These are phyloP conservation scores for Grifola frondosa DNA, from an alignment of 1,284 basidiomycete genomes.

Conservation along the genomic window DNA sequence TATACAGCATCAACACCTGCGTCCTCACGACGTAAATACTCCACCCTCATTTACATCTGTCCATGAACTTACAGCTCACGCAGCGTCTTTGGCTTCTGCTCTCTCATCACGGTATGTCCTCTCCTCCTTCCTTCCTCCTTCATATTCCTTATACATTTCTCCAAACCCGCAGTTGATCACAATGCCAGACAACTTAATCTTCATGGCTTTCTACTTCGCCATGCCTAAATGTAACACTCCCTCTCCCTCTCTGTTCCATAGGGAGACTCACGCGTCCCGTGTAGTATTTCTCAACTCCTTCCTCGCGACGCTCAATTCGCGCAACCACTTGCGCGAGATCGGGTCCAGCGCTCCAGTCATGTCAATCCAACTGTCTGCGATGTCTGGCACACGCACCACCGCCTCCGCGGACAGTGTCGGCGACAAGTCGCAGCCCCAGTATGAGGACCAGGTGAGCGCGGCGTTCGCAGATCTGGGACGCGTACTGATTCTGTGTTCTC, in stretches of 20 bases:
- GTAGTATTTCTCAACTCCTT: background rate
- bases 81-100: background rate
- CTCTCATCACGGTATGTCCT: background rate
- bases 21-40: constrained; percentile 3
- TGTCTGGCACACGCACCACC: too few species aligned
- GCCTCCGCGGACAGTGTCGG: too few species aligned
- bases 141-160: too few species aligned
- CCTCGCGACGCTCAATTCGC: background rate
- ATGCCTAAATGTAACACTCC: background rate
- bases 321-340: background rate
- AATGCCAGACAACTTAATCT: background rate
- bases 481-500: too few species aligned
- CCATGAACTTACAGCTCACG: background rate
- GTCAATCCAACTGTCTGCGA: too few species aligned
- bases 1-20: constrained; percentile 5
- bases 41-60: background rate
- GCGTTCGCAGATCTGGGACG: too few species aligned
- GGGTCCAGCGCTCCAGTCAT: too few species aligned
- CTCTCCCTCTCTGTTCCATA: background rate
- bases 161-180: background rate
- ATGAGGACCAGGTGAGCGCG: too few species aligned
- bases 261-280: background rate
- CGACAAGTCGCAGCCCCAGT: too few species aligned
- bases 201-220: background rate
- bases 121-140: too few species aligned